phyloP scores from a whole-genome alignment of 345 rosid genomes.

The Mercurialis annua region DNA sequence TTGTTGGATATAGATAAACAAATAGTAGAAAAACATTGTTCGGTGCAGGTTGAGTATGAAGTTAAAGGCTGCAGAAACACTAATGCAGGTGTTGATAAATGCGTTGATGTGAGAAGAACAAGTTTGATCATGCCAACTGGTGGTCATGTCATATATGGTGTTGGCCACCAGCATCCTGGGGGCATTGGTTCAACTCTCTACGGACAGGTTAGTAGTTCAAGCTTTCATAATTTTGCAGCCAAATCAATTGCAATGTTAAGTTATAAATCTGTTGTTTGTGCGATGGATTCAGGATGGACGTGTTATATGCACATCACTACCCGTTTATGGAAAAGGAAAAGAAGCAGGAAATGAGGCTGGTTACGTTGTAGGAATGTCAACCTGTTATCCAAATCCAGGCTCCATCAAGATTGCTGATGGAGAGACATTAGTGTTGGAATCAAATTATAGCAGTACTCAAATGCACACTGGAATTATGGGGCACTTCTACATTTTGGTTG shows the following conservation, averaged over 20 bases:
- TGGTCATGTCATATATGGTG: slow-evolving; percentile 78
- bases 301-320: slow-evolving; percentile 51
- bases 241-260: too few relatives aligned
- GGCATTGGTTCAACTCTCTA: slow-evolving; percentile 66
- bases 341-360: slow-evolving; percentile 88
- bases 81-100: slow-evolving; percentile 19
- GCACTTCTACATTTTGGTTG: slow-evolving; percentile 64
- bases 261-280: not conserved
- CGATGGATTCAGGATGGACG: slow-evolving; percentile 77
- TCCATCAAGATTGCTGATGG: slow-evolving; percentile 48
- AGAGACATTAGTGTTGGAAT: slow-evolving; percentile 60
- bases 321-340: slow-evolving; percentile 61
- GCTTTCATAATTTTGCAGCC: too few relatives aligned
- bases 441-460: slow-evolving; percentile 47
- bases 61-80: slow-evolving; percentile 47
- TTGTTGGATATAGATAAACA: too few relatives aligned
- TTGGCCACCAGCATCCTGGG: slow-evolving; percentile 78
- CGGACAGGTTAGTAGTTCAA: slow-evolving; percentile 48
- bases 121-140: slow-evolving; percentile 53
- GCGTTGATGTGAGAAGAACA: slow-evolving; percentile 47
- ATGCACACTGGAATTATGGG: slow-evolving; percentile 86
- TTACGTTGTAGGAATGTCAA: slow-evolving; percentile 85
- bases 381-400: slow-evolving; percentile 78
- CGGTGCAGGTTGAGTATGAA: slow-evolving; percentile 59
- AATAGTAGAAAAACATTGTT: too few relatives aligned